A percentile compares a stretch with the other conserved stretches of the same genome.
Evolutionary conservation across 495 filamentous ascomycete species (phyloP).

Genomic region (Xylaria acuta): DNA sequence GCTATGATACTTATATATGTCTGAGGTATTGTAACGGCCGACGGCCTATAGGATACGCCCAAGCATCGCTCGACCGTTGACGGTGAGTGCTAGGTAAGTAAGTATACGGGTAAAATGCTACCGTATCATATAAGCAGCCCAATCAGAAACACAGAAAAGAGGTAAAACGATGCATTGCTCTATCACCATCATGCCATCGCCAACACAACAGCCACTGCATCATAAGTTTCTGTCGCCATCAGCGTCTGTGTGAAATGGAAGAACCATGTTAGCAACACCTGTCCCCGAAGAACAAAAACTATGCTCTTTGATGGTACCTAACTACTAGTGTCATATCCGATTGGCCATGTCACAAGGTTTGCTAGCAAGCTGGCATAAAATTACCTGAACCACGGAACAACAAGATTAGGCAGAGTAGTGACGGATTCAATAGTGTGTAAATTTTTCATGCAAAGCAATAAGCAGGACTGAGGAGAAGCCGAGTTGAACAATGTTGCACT

Average conservation of each 20-base stretch:
- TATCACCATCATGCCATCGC: constrained; percentile 16
- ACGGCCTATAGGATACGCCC: not conserved
- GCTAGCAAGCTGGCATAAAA: constrained; percentile 5
- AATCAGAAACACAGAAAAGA: not conserved
- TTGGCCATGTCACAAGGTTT: constrained; percentile 11
- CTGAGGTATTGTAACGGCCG: not conserved
- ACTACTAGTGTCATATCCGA: not conserved
- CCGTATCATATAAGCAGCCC: constrained; percentile 7
- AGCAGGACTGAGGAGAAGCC: not conserved
- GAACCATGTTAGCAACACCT: not conserved
- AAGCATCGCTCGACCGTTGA: not conserved
- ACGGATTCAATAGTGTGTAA: constrained; percentile 8
- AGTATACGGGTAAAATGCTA: not conserved
- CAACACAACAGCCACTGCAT: constrained; percentile 12
- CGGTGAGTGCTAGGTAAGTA: not conserved
- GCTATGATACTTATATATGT: not conserved
- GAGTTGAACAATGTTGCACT: not conserved
- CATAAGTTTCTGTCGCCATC: constrained; percentile 8
- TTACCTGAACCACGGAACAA: constrained; percentile 16
- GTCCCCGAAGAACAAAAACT: not conserved
- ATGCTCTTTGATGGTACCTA: not conserved
- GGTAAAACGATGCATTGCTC: not conserved
- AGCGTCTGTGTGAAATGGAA: constrained; percentile 4
- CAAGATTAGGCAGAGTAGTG: not conserved
- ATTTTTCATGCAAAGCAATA: not conserved